Conservation (phyloP, 2,329 filamentous ascomycete genomes). For the Coniochaeta sp. region DNA sequence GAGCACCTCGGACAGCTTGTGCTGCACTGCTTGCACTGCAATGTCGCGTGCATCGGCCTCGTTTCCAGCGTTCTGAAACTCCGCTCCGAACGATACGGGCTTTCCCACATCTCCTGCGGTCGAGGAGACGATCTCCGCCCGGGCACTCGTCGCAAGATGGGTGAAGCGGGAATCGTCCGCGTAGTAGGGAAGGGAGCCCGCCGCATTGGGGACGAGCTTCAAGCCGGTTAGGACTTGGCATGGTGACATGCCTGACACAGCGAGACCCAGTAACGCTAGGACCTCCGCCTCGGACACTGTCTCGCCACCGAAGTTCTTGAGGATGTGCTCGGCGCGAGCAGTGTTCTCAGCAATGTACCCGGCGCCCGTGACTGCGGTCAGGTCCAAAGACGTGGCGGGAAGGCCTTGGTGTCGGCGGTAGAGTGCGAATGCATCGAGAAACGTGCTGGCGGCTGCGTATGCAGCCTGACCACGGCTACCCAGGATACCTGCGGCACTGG, state of each 20-base stretch:
- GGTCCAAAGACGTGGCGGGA: slow-evolving; percentile 36
- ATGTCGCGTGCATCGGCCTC: slow-evolving; percentile 19
- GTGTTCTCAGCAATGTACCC: slow-evolving; percentile 42
- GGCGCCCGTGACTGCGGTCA: slow-evolving; percentile 42
- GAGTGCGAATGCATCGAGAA: slow-evolving; percentile 29
- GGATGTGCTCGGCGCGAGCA: slow-evolving; percentile 35
- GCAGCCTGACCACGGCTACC: slow-evolving; percentile 19
- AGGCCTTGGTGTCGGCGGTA: slow-evolving; percentile 25
- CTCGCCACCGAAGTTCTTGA: slow-evolving; percentile 33
- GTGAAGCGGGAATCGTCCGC: slow-evolving; percentile 15
- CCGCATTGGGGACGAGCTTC: slow-evolving; percentile 15
- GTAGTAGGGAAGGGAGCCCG: slow-evolving; percentile 14
- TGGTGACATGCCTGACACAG: slow-evolving; percentile 13
- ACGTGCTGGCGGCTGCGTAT: slow-evolving; percentile 29
- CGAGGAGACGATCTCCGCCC: slow-evolving; percentile 11
- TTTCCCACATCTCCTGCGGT: slow-evolving; percentile 11
- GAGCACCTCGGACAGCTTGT: slow-evolving; percentile 21
- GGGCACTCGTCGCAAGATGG: slow-evolving; percentile 13
- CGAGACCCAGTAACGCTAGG: slow-evolving; percentile 41
- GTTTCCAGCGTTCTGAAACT: slow-evolving; percentile 14
- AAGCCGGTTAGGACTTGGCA: slow-evolving; percentile 21
- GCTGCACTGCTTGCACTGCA: slow-evolving; percentile 17
- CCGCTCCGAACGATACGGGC: slow-evolving; percentile 19
- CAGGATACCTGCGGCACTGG: slow-evolving; percentile 33
- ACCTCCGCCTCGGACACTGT: slow-evolving; percentile 45